Evolutionary conservation across 2,329 filamentous ascomycete species (phyloP).

Genomic region (Aspergillus intermedius): DNA sequence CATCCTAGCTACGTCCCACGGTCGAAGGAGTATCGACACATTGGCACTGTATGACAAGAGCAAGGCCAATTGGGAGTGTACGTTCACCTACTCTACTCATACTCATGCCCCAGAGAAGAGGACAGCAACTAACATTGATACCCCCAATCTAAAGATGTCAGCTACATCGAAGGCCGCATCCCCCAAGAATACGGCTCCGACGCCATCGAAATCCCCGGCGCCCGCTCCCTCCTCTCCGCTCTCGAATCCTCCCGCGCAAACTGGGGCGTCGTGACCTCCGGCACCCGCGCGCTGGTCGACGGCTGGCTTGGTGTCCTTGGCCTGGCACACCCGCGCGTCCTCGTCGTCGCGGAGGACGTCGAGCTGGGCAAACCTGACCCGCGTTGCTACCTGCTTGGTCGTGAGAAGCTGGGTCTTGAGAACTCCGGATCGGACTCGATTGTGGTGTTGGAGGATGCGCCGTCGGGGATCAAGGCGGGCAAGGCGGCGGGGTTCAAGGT

Average conservation of each 20-base stretch:
- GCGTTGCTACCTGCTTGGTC: conserved; percentile 64
- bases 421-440: conserved; percentile 47
- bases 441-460: conserved; percentile 82
- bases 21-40: conserved; percentile 80
- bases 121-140: background rate
- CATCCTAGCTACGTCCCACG: conserved; percentile 87
- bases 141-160: conserved; percentile 56
- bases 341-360: conserved; percentile 72
- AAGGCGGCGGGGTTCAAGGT: conserved; percentile 83
- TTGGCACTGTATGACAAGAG: conserved; percentile 71
- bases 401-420: conserved; percentile 50
- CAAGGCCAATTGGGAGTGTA: conserved; percentile 90
- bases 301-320: conserved; percentile 66
- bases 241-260: conserved; percentile 58
- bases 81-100: conserved; percentile 33
- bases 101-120: background rate
- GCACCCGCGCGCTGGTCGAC: conserved; percentile 57
- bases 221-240: conserved; percentile 60
- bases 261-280: conserved; percentile 81
- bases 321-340: conserved; percentile 58
- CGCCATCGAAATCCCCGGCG: conserved; percentile 80
- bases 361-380: conserved; percentile 71
- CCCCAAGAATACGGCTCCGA: conserved; percentile 70
- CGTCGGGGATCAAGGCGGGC: conserved; percentile 74
- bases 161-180: conserved; percentile 68